Evolutionary conservation across 352 stramenopile species (phyloP).

Genomic region (Pythium guiyangense): DNA sequence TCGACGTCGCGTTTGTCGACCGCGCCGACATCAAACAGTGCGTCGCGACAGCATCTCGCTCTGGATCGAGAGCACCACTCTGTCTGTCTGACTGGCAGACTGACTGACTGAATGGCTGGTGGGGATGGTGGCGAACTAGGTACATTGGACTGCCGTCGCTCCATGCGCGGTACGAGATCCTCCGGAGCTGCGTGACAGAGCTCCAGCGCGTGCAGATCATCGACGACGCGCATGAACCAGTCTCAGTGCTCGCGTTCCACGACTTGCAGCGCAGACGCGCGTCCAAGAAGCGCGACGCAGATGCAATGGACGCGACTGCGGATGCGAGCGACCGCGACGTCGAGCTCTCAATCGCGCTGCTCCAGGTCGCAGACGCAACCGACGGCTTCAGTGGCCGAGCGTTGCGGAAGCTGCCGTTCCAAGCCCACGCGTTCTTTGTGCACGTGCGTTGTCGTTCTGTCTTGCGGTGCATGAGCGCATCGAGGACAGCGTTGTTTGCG

Average conservation of each 20-base stretch:
- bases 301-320: conserved; percentile 28
- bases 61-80: too few relatives aligned
- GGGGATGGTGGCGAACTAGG: too few relatives aligned
- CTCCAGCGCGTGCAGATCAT: conserved; percentile 75
- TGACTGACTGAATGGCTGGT: too few relatives aligned
- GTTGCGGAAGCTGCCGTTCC: conserved; percentile 84
- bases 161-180: conserved; percentile 77
- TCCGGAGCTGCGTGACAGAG: conserved; percentile 80
- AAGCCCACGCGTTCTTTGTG: conserved; percentile 68
- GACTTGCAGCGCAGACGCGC: conserved; percentile 18
- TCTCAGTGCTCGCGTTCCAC: conserved; percentile 19
- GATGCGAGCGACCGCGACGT: conserved; percentile 12
- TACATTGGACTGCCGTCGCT: conserved; percentile 60
- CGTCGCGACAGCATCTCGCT: conserved; percentile 20
- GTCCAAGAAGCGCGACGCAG: conserved; percentile 34
- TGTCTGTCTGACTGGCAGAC: too few relatives aligned
- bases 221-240: conserved; percentile 1
- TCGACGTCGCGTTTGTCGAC: conserved; percentile 92
- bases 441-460: conserved; percentile 48
- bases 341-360: conserved; percentile 26
- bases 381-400: conserved; percentile 71
- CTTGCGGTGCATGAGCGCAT: too few relatives aligned
- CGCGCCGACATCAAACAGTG: conserved; percentile 91
- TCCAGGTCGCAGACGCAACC: conserved; percentile 37
- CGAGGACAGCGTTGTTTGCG: too few relatives aligned